Evolutionary conservation across 306 rosid species (phyloP).

Genomic region (Cucumis hystrix): DNA sequence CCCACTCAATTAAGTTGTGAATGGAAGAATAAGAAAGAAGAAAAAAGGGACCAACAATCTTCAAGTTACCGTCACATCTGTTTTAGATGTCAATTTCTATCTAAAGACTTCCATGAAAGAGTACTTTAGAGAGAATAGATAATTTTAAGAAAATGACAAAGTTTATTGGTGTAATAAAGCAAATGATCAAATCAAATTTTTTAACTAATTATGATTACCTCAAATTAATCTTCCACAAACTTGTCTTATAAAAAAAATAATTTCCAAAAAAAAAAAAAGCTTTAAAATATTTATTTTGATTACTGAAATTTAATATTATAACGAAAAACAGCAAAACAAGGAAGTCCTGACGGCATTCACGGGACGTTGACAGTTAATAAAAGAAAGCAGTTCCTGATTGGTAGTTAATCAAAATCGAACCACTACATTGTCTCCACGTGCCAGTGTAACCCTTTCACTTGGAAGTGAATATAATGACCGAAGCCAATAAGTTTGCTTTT

Average conservation of each 20-base stretch:
- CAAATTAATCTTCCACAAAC: background rate
- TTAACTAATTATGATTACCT: no score
- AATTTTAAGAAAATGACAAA: no score
- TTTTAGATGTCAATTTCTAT: no score
- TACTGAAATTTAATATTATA: no score
- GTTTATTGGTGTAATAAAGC: no score
- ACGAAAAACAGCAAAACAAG: background rate
- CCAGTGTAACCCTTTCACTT: background rate
- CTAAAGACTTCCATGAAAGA: no score
- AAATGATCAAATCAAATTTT: no score
- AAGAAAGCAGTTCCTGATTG: conserved; percentile 6
- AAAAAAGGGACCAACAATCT: background rate
- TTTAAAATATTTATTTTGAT: no score
- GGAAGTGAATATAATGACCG: background rate
- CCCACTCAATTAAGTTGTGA: background rate
- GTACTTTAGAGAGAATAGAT: no score
- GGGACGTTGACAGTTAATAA: conserved; percentile 8
- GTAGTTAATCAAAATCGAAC: background rate
- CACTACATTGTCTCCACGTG: background rate
- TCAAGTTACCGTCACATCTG: no score
- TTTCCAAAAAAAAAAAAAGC: no score
- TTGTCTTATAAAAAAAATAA: no score
- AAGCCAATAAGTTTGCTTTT: background rate
- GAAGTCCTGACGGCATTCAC: background rate
- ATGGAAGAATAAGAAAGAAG: background rate